Evolutionary conservation across 805 yeast species (phyloP), one percentile per base, ranked within the genome.

Genomic region (Kodamaea laetipori): DNA sequence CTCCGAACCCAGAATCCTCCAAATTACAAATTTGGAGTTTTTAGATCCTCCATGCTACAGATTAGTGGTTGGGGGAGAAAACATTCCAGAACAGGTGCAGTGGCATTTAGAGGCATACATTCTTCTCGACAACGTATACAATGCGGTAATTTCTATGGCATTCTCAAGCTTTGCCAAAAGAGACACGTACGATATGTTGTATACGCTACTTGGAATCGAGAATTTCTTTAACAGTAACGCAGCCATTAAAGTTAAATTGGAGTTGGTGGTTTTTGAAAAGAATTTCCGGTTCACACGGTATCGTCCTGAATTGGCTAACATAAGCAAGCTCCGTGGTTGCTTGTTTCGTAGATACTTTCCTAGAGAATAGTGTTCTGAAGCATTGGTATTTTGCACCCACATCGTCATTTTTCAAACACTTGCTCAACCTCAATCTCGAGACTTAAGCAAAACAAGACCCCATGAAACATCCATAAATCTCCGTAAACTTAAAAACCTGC

Each of bases 121-220:
- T 18, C 9, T 13, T 4, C 4, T 11, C 12, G 26, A 21, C 16
- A 12, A 34, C 25, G 4, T 18, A 3, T 13, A 18, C 13, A 34
- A 21, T 7, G 25, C 17, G 25, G 15, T 34, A 11, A 34, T 34
- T 7, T 34, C 25, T 3, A 13, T 34, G 23, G 37, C 19, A 12
- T 34, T 34, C 26, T 13, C 37, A 13, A 34, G 19, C 15, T 34
- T 34, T 34, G 37, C 37, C 6, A 34, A 34, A 17, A 34, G 26
- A 13, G 37, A 34, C 19, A 21, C 17, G 10, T 26, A 34, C 25
- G 37, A 34, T 5, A 34, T 21, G 25, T 18, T 34, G 10, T 34
- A 34, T 17, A n/a, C 37, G 13, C 26, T 34, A 11, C 25, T 11
- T 6, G 37, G 37, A 11, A 15, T 34, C 12, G 37, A 34, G 16